Conservation (phyloP, 768 basidiomycete species). For the Amanita molliuscula region DNA sequence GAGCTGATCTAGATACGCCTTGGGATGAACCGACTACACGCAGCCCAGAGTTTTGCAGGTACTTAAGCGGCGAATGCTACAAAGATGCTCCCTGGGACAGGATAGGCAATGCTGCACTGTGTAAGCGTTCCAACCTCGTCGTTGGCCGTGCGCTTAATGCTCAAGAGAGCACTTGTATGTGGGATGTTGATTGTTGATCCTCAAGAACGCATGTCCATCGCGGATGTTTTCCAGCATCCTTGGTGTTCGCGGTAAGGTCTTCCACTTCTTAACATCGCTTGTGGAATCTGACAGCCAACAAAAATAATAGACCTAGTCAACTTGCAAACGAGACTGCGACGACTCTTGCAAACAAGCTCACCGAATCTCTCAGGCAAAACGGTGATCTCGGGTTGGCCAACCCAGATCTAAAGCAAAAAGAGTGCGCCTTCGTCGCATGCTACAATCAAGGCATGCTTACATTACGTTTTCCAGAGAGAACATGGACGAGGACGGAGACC, state of each 20-base stretch:
- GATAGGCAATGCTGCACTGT: slow-evolving; percentile 44
- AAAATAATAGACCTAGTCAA: slow-evolving; percentile 52
- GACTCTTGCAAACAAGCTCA: slow-evolving; percentile 60
- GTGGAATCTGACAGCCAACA: background rate
- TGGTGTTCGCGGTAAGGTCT: background rate
- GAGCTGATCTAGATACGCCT: slow-evolving; percentile 63
- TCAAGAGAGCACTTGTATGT: slow-evolving; percentile 54
- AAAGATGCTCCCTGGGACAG: slow-evolving; percentile 71
- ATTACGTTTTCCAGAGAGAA: background rate
- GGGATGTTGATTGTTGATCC: slow-evolving; percentile 71
- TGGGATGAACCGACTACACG: slow-evolving; percentile 87
- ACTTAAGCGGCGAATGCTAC: slow-evolving; percentile 64
- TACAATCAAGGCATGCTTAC: too few relatives aligned
- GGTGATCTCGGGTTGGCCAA: slow-evolving; percentile 73
- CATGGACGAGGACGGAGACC: slow-evolving; percentile 47
- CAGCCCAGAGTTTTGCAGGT: slow-evolving; percentile 77
- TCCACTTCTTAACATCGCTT: background rate
- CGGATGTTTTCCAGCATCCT: background rate
- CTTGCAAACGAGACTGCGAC: slow-evolving; percentile 39
- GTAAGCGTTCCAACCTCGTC: slow-evolving; percentile 28
- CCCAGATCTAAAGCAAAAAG: slow-evolving; percentile 30
- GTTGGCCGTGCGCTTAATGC: background rate
- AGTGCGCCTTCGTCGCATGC: slow-evolving; percentile 17
- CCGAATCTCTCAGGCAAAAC: slow-evolving; percentile 49
- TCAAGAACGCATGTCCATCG: slow-evolving; percentile 40